phyloP scores from a whole-genome alignment of 1,139 yeast species.

The Sugiyamaella grinbergsii region DNA sequence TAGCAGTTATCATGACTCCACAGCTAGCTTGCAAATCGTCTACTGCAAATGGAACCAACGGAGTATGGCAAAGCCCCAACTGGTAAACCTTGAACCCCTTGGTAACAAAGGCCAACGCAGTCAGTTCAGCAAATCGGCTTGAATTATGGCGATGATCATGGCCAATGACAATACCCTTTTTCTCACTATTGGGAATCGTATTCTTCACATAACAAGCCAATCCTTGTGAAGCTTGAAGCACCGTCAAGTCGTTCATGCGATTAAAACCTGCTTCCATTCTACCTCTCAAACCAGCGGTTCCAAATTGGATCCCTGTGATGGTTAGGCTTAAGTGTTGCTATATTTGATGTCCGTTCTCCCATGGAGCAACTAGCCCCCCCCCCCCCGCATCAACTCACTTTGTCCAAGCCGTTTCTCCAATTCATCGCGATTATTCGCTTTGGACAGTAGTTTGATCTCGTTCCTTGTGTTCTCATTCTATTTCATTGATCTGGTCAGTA shows the following conservation, averaged over 20 bases:
- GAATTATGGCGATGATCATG: slow-evolving; percentile 91
- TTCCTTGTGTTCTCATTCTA: slow-evolving; percentile 55
- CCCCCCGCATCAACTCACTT: slow-evolving; percentile 27
- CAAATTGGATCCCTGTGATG: slow-evolving; percentile 65
- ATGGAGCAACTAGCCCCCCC: neutral
- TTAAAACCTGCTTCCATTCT: slow-evolving; percentile 89
- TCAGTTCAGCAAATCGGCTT: slow-evolving; percentile 70
- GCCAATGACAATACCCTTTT: slow-evolving; percentile 71
- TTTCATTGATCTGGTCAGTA: no score
- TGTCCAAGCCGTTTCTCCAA: slow-evolving; percentile 54
- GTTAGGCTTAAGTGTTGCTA: neutral
- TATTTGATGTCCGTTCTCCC: no score
- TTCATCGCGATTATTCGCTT: slow-evolving; percentile 46
- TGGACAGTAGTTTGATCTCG: slow-evolving; percentile 57
- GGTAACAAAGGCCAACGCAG: slow-evolving; percentile 73
- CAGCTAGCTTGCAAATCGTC: slow-evolving; percentile 63
- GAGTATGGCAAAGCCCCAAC: slow-evolving; percentile 76
- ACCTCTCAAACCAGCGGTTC: slow-evolving; percentile 90
- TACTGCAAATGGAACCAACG: slow-evolving; percentile 87
- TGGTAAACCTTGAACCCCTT: slow-evolving; percentile 70
- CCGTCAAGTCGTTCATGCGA: slow-evolving; percentile 87
- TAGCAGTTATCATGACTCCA: slow-evolving; percentile 96
- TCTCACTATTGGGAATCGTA: slow-evolving; percentile 39
- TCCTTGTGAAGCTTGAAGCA: slow-evolving; percentile 92
- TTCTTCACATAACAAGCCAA: slow-evolving; percentile 60